phyloP scores from a whole-genome alignment of 2,329 filamentous ascomycete genomes.

The Hypoxylon sp. region DNA sequence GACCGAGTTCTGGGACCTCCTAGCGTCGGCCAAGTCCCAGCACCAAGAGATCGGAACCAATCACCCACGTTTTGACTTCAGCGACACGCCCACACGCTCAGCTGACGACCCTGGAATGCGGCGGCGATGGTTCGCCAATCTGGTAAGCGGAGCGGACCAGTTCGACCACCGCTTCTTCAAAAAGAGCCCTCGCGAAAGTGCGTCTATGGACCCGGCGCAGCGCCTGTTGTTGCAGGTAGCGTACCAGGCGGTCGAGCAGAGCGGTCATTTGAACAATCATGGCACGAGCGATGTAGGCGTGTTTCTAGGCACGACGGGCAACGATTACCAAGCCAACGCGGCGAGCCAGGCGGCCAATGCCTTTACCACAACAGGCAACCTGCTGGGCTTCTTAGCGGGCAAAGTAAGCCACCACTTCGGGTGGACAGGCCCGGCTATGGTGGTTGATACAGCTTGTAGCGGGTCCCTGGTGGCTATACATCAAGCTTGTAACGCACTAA shows the following conservation, averaged over 20 bases:
- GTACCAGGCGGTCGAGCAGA: constrained; percentile 54
- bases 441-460: constrained; percentile 57
- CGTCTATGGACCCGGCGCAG: constrained; percentile 55
- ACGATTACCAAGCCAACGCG: constrained; percentile 45
- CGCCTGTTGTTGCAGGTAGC: constrained; percentile 55
- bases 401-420: constrained; percentile 56
- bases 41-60: constrained; percentile 28
- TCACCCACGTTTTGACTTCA: constrained; percentile 20
- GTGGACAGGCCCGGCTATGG: constrained; percentile 53
- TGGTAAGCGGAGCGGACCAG: constrained; percentile 45
- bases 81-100: constrained; percentile 23
- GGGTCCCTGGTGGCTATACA: constrained; percentile 57
- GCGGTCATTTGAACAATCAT: constrained; percentile 48
- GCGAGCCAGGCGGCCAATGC: constrained; percentile 34
- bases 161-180: constrained; percentile 50
- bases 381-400: constrained; percentile 48
- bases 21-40: constrained; percentile 34
- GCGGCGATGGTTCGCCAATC: constrained; percentile 46
- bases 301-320: constrained; percentile 7
- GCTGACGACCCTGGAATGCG: constrained; percentile 23
- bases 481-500: constrained; percentile 53
- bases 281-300: constrained; percentile 51
- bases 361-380: constrained; percentile 51
- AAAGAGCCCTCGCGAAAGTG: constrained; percentile 50
- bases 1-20: constrained; percentile 44